Percentiles rank a stretch among this genome's conserved stretches.
Evolutionary conservation across 257 asterid genomes (phyloP).

Genomic region (Solanum arcanum): DNA sequence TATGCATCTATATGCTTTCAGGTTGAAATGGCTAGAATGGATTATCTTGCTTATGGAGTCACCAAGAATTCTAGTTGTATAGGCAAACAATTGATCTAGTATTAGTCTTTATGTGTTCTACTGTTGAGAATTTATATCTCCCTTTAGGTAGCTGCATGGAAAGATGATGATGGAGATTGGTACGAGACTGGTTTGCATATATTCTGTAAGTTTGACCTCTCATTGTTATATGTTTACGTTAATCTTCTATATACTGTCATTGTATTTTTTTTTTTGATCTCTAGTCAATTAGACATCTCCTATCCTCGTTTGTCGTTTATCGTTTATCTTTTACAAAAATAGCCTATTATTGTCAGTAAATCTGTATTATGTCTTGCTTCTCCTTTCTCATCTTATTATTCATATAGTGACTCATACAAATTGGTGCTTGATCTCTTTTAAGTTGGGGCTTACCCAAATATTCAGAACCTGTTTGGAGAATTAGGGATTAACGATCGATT

Average conservation of each 20-base stretch:
- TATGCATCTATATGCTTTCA: not conserved
- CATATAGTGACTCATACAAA: constrained; percentile 1
- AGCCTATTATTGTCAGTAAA: not conserved
- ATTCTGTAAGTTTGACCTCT: constrained; percentile 58
- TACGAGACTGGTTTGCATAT: constrained; percentile 95
- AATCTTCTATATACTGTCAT: not conserved
- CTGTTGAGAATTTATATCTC: constrained; percentile 3
- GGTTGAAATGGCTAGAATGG: not conserved
- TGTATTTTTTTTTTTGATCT: not conserved
- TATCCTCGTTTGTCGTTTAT: not conserved
- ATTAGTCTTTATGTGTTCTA: not conserved
- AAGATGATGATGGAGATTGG: constrained; percentile 96
- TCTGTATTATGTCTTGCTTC: not conserved
- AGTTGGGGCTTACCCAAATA: constrained; percentile 99
- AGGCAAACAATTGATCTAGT: not conserved
- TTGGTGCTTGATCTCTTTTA: constrained; percentile 34
- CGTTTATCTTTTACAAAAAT: not conserved
- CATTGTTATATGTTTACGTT: not conserved
- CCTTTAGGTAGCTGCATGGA: constrained; percentile 89
- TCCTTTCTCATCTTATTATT: not conserved
- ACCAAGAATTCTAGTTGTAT: not conserved
- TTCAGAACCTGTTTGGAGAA: constrained; percentile 97
- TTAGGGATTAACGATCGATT: constrained; percentile 84
- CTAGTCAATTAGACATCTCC: not conserved
- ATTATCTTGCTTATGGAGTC: not conserved